These are phyloP conservation scores for Carpinus viminea DNA, from an alignment of 306 rosid species.

Conservation along the genomic window DNA sequence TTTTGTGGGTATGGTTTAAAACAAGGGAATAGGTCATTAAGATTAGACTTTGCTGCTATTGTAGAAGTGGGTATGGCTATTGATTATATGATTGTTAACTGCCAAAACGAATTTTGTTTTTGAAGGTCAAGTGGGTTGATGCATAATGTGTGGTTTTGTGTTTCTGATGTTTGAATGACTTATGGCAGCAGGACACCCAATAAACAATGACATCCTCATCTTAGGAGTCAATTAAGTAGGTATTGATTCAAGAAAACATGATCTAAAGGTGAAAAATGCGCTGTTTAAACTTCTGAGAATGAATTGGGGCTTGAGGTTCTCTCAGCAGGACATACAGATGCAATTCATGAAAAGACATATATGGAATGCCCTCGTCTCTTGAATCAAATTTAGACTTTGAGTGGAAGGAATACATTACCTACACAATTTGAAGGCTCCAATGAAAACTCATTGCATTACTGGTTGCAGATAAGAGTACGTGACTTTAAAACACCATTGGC, in stretches of 20 bases:
- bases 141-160: too few relatives aligned
- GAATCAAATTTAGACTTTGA: slow-evolving; percentile 28
- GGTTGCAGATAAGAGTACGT: slow-evolving; percentile 57
- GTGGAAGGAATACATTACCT: slow-evolving; percentile 29
- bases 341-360: slow-evolving; percentile 33
- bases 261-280: slow-evolving; percentile 58
- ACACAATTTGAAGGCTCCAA: slow-evolving; percentile 45
- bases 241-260: slow-evolving; percentile 35
- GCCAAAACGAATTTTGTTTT: too few relatives aligned
- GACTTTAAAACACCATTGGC: slow-evolving; percentile 16
- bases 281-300: slow-evolving; percentile 62
- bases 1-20: too few relatives aligned
- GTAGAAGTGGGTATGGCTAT: too few relatives aligned
- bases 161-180: slow-evolving; percentile 24
- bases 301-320: slow-evolving; percentile 76
- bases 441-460: slow-evolving; percentile 55
- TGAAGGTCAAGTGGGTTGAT: too few relatives aligned
- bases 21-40: too few relatives aligned
- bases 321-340: slow-evolving; percentile 45
- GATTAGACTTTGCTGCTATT: too few relatives aligned
- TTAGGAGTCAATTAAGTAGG: slow-evolving; percentile 59
- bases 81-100: too few relatives aligned
- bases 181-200: slow-evolving; percentile 57
- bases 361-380: slow-evolving; percentile 19
- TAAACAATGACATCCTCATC: slow-evolving; percentile 71